Percentiles rank a stretch among this genome's conserved stretches.
Evolutionary conservation across 2,329 filamentous ascomycete species (phyloP).

Genomic region (Geosmithia morbida): DNA sequence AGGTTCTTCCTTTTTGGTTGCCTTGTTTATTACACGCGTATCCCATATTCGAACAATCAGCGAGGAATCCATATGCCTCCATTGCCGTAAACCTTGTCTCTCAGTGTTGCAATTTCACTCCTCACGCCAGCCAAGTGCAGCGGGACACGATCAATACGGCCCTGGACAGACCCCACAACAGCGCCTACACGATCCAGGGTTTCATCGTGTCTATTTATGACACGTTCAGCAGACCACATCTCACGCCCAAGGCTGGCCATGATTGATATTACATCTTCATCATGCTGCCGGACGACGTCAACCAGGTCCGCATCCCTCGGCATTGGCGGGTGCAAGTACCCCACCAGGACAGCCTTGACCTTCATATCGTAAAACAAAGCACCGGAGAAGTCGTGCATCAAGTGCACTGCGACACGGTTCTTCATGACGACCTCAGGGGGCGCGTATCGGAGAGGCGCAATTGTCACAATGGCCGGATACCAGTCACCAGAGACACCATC

Average conservation of each 20-base stretch:
- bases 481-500: constrained; percentile 28
- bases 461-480: constrained; percentile 43
- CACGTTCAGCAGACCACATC: constrained; percentile 27
- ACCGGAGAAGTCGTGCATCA: constrained; percentile 35
- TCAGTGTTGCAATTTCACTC: constrained; percentile 27
- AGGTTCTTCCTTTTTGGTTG: not conserved
- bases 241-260: constrained; percentile 30
- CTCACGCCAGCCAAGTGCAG: constrained; percentile 44
- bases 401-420: constrained; percentile 36
- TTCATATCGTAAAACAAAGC: constrained; percentile 23
- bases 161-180: constrained; percentile 33
- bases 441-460: constrained; percentile 33
- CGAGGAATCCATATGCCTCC: constrained; percentile 31
- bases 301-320: constrained; percentile 6
- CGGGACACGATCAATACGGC: constrained; percentile 41
- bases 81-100: constrained; percentile 32
- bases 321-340: constrained; percentile 30
- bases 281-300: constrained; percentile 14
- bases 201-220: constrained; percentile 23
- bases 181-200: constrained; percentile 30
- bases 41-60: constrained; percentile 6
- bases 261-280: constrained; percentile 24
- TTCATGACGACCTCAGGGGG: constrained; percentile 29
- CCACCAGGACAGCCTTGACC: constrained; percentile 44
- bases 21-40: not conserved